A percentile compares a stretch with the other conserved stretches of the same genome.
Conservation (phyloP, 306 rosid genomes). For the Senna tora region DNA sequence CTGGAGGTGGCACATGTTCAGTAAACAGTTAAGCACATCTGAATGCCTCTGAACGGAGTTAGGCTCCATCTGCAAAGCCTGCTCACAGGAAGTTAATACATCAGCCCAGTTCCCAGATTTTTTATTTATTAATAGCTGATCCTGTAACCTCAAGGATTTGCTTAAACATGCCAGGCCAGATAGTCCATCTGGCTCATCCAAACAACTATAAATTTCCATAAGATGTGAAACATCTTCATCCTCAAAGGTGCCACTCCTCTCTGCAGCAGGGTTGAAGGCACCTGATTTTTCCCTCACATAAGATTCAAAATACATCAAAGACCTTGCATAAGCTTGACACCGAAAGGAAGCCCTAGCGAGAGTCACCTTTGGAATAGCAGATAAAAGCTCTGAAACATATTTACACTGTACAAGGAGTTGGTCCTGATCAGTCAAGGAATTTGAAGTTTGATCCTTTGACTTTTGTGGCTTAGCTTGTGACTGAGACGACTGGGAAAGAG, state of each 20-base stretch:
- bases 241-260: conserved; percentile 80
- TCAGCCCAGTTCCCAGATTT: conserved; percentile 97
- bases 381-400: conserved; percentile 84
- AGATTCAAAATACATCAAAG: conserved; percentile 93
- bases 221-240: conserved; percentile 87
- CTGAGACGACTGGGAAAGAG: conserved; percentile 63
- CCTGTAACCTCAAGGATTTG: conserved; percentile 77
- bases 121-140: conserved; percentile 86
- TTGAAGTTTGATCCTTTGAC: conserved; percentile 61
- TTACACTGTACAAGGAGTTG: conserved; percentile 79
- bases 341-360: conserved; percentile 93
- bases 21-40: conserved; percentile 88
- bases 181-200: conserved; percentile 97
- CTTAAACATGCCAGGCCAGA: conserved; percentile 84
- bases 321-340: conserved; percentile 97
- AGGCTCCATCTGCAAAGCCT: conserved; percentile 96
- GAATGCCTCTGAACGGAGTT: conserved; percentile 93
- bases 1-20: conserved; percentile 98
- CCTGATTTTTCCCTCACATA: conserved; percentile 82
- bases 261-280: conserved; percentile 97
- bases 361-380: conserved; percentile 81
- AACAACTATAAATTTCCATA: conserved; percentile 88
- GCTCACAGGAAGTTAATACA: conserved; percentile 91
- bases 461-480: conserved; percentile 68
- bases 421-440: conserved; percentile 53